Conservation (phyloP, 2,329 filamentous ascomycete genomes). For the Fusarium vanettenii region DNA sequence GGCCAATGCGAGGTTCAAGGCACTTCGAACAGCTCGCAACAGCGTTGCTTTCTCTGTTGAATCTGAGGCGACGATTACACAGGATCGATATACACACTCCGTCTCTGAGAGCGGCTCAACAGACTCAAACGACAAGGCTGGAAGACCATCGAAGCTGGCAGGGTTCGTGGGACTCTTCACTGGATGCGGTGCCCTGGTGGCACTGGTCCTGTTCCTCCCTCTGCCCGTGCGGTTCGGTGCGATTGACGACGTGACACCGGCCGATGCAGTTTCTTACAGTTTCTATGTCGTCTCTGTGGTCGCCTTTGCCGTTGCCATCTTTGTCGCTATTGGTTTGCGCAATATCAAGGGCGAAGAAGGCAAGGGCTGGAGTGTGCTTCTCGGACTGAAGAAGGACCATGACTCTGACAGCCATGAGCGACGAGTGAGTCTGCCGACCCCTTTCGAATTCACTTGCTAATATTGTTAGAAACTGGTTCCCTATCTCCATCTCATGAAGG, state of each 20-base stretch:
- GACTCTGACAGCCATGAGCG: slow-evolving; percentile 33
- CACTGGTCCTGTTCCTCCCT: slow-evolving; percentile 84
- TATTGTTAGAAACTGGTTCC: slow-evolving; percentile 57
- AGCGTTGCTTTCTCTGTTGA: slow-evolving; percentile 75
- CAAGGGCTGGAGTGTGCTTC: slow-evolving; percentile 75
- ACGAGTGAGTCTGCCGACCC: slow-evolving; percentile 40
- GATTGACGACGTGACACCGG: slow-evolving; percentile 76
- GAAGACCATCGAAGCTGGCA: slow-evolving; percentile 74
- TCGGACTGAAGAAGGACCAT: slow-evolving; percentile 54
- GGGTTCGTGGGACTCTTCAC: slow-evolving; percentile 94
- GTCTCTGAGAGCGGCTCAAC: slow-evolving; percentile 44
- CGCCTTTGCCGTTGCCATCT: slow-evolving; percentile 76
- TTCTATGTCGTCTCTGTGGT: slow-evolving; percentile 88
- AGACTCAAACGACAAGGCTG: slow-evolving; percentile 43
- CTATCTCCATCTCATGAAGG: slow-evolving; percentile 69
- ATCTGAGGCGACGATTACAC: slow-evolving; percentile 81
- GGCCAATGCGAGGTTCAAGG: slow-evolving; percentile 47
- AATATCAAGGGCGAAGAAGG: slow-evolving; percentile 77
- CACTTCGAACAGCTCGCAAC: slow-evolving; percentile 59
- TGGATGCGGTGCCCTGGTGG: slow-evolving; percentile 89
- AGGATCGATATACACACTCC: slow-evolving; percentile 63
- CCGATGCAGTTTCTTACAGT: slow-evolving; percentile 80
- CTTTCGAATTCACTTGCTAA: slow-evolving; percentile 17
- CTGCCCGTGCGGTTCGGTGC: slow-evolving; percentile 83
- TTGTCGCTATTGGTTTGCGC: slow-evolving; percentile 83